Evolutionary conservation across 495 filamentous ascomycete species (phyloP), one percentile per base, ranked within the genome.

Genomic region (Penicillium crystallinum): DNA sequence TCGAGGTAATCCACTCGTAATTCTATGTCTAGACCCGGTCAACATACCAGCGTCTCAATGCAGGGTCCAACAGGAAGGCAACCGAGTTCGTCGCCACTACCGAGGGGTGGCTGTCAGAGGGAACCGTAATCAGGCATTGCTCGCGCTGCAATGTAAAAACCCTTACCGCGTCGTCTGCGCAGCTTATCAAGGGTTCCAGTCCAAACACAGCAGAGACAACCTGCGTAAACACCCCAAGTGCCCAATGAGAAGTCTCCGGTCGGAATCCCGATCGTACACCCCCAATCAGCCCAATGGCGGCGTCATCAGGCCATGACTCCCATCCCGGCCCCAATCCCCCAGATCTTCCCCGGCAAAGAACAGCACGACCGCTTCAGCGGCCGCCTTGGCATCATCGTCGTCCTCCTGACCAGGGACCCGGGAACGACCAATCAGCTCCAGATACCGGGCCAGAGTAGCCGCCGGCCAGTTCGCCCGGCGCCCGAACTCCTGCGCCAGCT

Each of bases 301-400:
- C 30, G 63, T 63, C 27, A 66, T 46, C 60, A 66, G 38, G n/a
- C 63, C 63, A 53, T 42, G 49, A 15, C 30, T 29, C 12, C 23
- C 8, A 46, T 23, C 30, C 30, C 29, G 18, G 27, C 12, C 25
- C 3, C 11, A 27, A 9, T 23, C 47, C 15, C 11, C 7, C 39
- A 51, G 35, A 44, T 64, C 59, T 12, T 51, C 45, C 9, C 62
- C 68, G 6, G 53, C 59, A 44, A 71, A 66, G 55, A 72, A 73
- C 37, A 63, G 23, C 46, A 73, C 21, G 14, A 73, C 67, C 14
- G 61, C 63, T 46, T 72, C 72, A 9, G 72, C 72, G 4, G 72
- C 72, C 38, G 63, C 54, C 52, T 62, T 61, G 4, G 72, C 65
- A 49, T 73, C 68, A 65, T 72, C 69, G 27, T 62, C 59, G 31